Evolutionary conservation across 768 basidiomycete species (phyloP).

Genomic region (Galerina sulciceps): DNA sequence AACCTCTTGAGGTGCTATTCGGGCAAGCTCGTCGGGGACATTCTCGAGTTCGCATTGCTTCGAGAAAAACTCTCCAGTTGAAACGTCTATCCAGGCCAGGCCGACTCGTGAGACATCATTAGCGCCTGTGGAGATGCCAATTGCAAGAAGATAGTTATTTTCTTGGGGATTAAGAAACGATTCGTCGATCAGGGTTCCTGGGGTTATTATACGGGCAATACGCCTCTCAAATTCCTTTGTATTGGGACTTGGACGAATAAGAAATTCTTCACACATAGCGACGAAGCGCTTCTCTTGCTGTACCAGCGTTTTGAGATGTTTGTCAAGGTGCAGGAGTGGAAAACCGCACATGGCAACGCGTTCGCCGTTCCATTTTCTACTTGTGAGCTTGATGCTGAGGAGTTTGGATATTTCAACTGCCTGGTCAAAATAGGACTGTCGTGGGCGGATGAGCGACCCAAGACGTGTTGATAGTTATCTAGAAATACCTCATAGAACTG

Average conservation of each 20-base stretch:
- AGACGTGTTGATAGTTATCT: constrained; percentile 1
- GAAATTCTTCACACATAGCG: constrained; percentile 94
- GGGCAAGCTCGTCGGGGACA: constrained; percentile 80
- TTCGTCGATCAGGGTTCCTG: constrained; percentile 94
- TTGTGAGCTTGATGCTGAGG: constrained; percentile 83
- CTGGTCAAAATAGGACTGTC: constrained; percentile 93
- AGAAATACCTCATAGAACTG: constrained; percentile 88
- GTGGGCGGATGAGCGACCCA: not conserved
- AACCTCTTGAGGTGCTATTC: constrained; percentile 83
- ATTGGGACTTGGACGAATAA: constrained; percentile 46
- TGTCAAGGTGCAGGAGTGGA: constrained; percentile 83
- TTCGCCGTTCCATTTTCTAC: constrained; percentile 71
- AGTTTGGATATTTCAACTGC: constrained; percentile 76
- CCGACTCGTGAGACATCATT: constrained; percentile 43
- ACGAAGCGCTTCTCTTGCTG: constrained; percentile 85
- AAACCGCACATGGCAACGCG: constrained; percentile 90
- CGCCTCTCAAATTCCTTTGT: constrained; percentile 75
- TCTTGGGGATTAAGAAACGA: constrained; percentile 83
- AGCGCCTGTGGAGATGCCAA: constrained; percentile 29
- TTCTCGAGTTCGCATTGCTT: constrained; percentile 55
- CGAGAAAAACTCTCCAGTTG: constrained; percentile 92
- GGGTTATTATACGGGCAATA: constrained; percentile 87
- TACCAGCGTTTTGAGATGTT: constrained; percentile 84
- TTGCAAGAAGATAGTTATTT: constrained; percentile 87
- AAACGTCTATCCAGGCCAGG: constrained; percentile 93